These are phyloP conservation scores for Diaporthe citrichinensis DNA, from an alignment of 2,329 filamentous ascomycete genomes.

Conservation along the genomic window DNA sequence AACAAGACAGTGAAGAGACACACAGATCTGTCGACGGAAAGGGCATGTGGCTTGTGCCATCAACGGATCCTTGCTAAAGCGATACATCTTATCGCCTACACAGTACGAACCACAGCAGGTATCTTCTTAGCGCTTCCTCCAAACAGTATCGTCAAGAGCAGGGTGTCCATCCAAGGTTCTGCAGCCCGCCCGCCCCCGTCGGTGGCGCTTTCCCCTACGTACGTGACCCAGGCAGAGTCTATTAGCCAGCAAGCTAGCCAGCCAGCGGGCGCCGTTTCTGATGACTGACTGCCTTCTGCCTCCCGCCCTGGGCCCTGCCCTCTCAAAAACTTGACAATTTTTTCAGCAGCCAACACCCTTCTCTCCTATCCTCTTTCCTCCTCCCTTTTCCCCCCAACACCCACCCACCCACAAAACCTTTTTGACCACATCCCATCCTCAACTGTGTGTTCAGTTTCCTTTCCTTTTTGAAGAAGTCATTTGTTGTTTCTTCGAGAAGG, in stretches of 20 bases:
- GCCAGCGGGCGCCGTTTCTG: constrained; percentile 23
- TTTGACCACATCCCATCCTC: constrained; percentile 47
- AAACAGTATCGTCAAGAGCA: neutral
- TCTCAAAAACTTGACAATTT: constrained; percentile 45
- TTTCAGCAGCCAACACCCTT: constrained; percentile 45
- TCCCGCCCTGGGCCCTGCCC: constrained; percentile 41
- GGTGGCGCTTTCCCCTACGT: constrained; percentile 33
- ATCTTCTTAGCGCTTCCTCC: neutral
- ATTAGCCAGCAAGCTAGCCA: neutral
- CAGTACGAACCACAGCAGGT: neutral
- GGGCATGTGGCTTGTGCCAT: constrained; percentile 27
- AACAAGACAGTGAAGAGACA: constrained; percentile 1
- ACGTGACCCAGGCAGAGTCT: constrained; percentile 38
- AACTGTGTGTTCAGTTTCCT: constrained; percentile 53
- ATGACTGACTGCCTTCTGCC: constrained; percentile 21
- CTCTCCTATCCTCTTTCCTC: constrained; percentile 40
- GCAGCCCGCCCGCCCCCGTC: neutral
- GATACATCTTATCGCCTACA: constrained; percentile 23
- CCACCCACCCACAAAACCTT: constrained; percentile 49
- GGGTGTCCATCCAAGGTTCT: constrained; percentile 1
- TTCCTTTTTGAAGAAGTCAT: constrained; percentile 61
- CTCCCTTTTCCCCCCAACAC: constrained; percentile 46
- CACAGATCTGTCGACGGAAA: constrained; percentile 28
- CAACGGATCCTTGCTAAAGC: neutral
- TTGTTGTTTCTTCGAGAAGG: constrained; percentile 58